Evolutionary conservation across 2,329 filamentous ascomycete genomes (phyloP), one percentile per base, ranked within the genome.

Genomic region (Aureobasidium sp.): DNA sequence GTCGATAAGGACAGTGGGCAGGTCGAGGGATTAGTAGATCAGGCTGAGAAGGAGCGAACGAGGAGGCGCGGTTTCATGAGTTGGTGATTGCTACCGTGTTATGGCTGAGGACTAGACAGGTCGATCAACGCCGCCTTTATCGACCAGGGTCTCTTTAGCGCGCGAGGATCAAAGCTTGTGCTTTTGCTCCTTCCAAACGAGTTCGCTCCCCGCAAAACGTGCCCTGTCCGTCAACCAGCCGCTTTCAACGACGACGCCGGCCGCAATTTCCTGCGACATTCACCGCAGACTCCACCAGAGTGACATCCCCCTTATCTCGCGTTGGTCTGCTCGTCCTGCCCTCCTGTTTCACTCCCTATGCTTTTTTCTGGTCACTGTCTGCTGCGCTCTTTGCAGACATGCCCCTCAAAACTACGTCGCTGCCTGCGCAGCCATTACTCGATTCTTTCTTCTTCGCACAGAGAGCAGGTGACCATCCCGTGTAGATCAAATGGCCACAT

Each of bases 401-500:
- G 7, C 9, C 13, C 2, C 4, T 21, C 11, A 16, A 36, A 47
- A 8, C 16, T 48, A n/a, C 16, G 8, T 32, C 25, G 21, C 57
- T 25, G 25, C 36, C 6, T 58, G 8, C 7, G 13, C 36, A 27
- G 11, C 34, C 42, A 36, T 2, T 64, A 64, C 32, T 64, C 62
- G 5, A 59, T 53, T 11, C 42, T 58, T 10, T 54, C 49, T 34
- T 59, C 58, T 29, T 66, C 68, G 44, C 65, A 61, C 48, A 63
- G 59, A 49, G 72, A 76, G 59, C 65, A 67, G 21, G 61, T 77
- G 62, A 64, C 61, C 30, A 68, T 78, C 14, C 70, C 73, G 11
- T 77, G 72, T 65, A 68, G 75, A 29, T 77, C 76, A 48, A 78
- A 76, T 66, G 77, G 76, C 61, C 68, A 66, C 49, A 72, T 79